A percentile compares a stretch with the other conserved stretches of the same genome.
phyloP scores from a whole-genome alignment of 2,329 filamentous ascomycete genomes.

The Colletotrichum liaoningense region DNA sequence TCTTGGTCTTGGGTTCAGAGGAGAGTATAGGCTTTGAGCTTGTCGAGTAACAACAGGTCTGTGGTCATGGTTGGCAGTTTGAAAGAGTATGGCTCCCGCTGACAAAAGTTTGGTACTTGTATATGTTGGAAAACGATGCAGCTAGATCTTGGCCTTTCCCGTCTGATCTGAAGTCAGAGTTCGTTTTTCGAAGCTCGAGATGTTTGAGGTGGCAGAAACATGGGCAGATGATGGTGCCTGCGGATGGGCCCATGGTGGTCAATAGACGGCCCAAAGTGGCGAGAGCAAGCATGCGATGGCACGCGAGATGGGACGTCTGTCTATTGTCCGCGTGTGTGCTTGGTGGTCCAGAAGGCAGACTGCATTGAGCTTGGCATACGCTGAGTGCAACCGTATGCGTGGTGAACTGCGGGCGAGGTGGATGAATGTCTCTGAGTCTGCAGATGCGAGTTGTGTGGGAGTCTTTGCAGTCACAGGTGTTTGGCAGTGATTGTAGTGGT shows the following conservation, averaged over 20 bases:
- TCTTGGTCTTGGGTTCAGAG: background rate
- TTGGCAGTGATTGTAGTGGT: too few relatives aligned
- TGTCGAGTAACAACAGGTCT: background rate
- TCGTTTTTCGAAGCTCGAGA: slow-evolving; percentile 23
- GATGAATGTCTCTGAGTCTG: slow-evolving; percentile 23
- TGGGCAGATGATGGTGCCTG: slow-evolving; percentile 32
- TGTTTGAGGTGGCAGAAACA: slow-evolving; percentile 31
- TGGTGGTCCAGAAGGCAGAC: slow-evolving; percentile 10
- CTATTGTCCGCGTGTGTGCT: background rate
- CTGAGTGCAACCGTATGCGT: slow-evolving; percentile 14
- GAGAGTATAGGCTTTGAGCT: background rate
- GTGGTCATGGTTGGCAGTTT: background rate
- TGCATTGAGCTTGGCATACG: slow-evolving; percentile 20
- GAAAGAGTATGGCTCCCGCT: background rate
- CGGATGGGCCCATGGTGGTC: slow-evolving; percentile 25
- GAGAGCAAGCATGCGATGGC: slow-evolving; percentile 26
- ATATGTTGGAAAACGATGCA: background rate
- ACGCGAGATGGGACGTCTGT: slow-evolving; percentile 30
- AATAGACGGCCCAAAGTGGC: slow-evolving; percentile 17
- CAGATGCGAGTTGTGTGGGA: slow-evolving; percentile 3
- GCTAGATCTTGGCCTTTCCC: background rate
- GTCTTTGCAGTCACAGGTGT: background rate
- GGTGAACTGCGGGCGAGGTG: slow-evolving; percentile 5
- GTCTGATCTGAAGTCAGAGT: slow-evolving; percentile 22
- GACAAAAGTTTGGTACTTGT: slow-evolving; percentile 13